Conservation (phyloP, 192 early-diverging fungal species). For the Coemansia sp. region DNA sequence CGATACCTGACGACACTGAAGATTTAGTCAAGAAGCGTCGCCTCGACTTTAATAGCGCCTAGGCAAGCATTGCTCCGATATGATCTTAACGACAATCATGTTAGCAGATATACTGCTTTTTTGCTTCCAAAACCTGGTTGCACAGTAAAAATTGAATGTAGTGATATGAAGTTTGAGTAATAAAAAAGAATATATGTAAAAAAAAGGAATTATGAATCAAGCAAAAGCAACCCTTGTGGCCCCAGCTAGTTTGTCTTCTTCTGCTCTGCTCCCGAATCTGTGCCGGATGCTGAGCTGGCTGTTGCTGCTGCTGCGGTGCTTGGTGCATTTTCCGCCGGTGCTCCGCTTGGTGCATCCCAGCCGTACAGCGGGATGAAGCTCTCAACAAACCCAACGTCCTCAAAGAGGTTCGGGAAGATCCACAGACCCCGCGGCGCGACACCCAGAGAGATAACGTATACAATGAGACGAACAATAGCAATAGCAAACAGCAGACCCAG, state of each 20-base stretch:
- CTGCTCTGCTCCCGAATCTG: conserved; percentile 10
- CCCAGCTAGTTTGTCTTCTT: conserved; percentile 36
- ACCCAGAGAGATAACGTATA: conserved; percentile 76
- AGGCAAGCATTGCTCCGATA: background rate
- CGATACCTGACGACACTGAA: conserved; percentile 22
- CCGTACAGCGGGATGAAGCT: conserved; percentile 90
- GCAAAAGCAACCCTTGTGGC: background rate
- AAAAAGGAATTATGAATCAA: background rate
- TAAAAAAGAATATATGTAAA: background rate
- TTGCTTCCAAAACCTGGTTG: too few species aligned
- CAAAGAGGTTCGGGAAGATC: conserved; percentile 98
- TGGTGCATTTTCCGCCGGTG: conserved; percentile 8
- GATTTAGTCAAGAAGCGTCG: conserved; percentile 27
- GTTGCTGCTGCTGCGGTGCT: conserved; percentile 4
- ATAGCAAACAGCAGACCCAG: conserved; percentile 88
- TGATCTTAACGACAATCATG: background rate
- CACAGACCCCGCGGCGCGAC: conserved; percentile 81
- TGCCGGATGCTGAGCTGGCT: background rate
- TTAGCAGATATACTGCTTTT: background rate
- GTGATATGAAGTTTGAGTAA: too few species aligned
- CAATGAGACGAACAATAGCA: conserved; percentile 81
- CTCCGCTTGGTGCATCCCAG: conserved; percentile 69
- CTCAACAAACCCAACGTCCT: conserved; percentile 90
- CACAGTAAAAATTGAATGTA: too few species aligned
- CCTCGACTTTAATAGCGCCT: conserved; percentile 17